These are phyloP conservation scores for Echium plantagineum DNA, from an alignment of 257 asterid genomes.

Conservation along the genomic window DNA sequence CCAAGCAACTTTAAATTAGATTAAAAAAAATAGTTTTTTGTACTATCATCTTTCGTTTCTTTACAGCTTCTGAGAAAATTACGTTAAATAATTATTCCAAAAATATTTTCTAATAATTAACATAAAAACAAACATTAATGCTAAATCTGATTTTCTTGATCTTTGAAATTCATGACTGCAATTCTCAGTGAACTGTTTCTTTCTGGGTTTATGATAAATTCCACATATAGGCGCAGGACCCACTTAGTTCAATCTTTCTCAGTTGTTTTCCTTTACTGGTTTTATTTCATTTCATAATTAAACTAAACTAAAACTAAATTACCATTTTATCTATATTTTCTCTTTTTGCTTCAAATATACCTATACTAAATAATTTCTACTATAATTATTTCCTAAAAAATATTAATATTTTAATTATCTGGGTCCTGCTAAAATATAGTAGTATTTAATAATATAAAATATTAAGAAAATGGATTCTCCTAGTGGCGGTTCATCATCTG, in stretches of 20 bases:
- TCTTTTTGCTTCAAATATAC: too few species aligned
- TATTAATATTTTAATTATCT: conserved; percentile 12
- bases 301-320: conserved; percentile 8
- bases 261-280: conserved; percentile 96
- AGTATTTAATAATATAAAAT: not conserved
- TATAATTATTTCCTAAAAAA: not conserved
- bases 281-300: conserved; percentile 89
- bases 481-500: conserved; percentile 39
- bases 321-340: not conserved
- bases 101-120: not conserved
- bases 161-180: conserved; percentile 78
- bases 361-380: not conserved
- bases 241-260: conserved; percentile 94
- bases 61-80: not conserved
- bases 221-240: conserved; percentile 83
- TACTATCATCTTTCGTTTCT: not conserved
- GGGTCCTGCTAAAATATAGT: conserved; percentile 29
- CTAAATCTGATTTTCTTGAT: conserved; percentile 24
- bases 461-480: conserved; percentile 47
- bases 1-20: not conserved
- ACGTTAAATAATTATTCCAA: not conserved
- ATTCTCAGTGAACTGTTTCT: conserved; percentile 79
- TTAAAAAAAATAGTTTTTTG: not conserved
- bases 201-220: conserved; percentile 87
- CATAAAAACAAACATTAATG: conserved; percentile 27